These are phyloP conservation scores for Thalassiosira profunda DNA, from an alignment of 108 stramenopile species.

Conservation along the genomic window DNA sequence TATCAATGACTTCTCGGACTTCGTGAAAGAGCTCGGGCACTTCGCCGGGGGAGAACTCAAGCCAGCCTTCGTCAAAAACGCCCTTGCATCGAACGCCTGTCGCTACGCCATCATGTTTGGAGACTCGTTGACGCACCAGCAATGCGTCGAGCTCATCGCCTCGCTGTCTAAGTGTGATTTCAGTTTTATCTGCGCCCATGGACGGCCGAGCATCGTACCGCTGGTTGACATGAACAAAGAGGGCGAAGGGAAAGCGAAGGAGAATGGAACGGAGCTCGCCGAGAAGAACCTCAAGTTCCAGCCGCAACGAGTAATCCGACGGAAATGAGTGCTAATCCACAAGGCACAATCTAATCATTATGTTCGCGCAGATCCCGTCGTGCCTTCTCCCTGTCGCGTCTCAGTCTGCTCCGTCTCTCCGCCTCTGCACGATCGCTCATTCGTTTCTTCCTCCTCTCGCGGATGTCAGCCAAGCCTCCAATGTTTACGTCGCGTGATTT, in stretches of 20 bases:
- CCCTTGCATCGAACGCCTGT: slow-evolving; percentile 48
- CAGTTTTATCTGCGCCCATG: slow-evolving; percentile 50
- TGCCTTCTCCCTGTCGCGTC: no score
- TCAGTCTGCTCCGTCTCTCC: no score
- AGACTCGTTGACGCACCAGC: slow-evolving; percentile 14
- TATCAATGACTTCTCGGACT: slow-evolving; percentile 34
- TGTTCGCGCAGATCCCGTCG: no score
- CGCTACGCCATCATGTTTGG: slow-evolving; percentile 61
- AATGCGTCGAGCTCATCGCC: slow-evolving; percentile 19
- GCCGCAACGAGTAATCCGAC: no score
- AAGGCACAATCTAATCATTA: no score
- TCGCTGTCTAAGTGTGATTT: slow-evolving; percentile 36
- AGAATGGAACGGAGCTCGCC: no score
- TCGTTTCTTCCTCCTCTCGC: no score
- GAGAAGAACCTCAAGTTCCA: no score
- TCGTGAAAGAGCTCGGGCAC: slow-evolving; percentile 28
- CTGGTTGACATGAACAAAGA: slow-evolving; percentile 6
- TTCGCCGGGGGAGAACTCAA: slow-evolving; percentile 17
- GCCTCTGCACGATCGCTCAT: no score
- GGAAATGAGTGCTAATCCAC: no score
- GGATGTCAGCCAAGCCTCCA: no score
- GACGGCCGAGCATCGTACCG: slow-evolving; percentile 21
- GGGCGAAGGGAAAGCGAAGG: neutral
- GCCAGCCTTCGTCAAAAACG: slow-evolving; percentile 44
- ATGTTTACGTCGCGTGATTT: no score